Percentiles rank a stretch among this genome's conserved stretches.
Conservation (phyloP, 164 flowering plant genomes). For the Nymphaea colorata region DNA sequence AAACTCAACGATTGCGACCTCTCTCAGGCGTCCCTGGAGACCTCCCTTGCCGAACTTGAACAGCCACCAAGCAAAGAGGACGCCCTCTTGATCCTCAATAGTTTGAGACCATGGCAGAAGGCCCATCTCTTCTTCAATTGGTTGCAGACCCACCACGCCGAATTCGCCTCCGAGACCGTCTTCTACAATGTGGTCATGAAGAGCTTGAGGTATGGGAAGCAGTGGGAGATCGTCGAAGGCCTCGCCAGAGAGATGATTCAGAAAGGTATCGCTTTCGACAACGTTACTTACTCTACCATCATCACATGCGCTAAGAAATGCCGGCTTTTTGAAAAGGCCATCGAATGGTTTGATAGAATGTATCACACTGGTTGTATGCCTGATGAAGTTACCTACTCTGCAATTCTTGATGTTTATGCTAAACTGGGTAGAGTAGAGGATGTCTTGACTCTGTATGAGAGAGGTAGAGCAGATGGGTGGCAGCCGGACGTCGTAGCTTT, state of each 20-base stretch:
- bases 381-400: conserved; percentile 93
- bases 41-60: conserved; percentile 42
- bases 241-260: conserved; percentile 74
- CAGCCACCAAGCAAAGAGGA: conserved; percentile 54
- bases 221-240: conserved; percentile 55
- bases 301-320: conserved; percentile 90
- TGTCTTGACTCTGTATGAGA: conserved; percentile 78
- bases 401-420: conserved; percentile 82
- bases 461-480: conserved; percentile 88
- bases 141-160: conserved; percentile 61
- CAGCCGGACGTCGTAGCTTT: conserved; percentile 65
- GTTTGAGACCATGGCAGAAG: conserved; percentile 71
- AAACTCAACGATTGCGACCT: conserved; percentile 43
- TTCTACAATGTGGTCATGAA: conserved; percentile 89
- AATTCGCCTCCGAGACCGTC: conserved; percentile 74
- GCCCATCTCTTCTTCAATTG: conserved; percentile 61
- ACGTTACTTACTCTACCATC: conserved; percentile 86
- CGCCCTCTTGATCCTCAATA: conserved; percentile 58
- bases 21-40: conserved; percentile 30
- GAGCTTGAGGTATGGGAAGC: conserved; percentile 72
- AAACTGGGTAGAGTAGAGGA: conserved; percentile 77
- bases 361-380: conserved; percentile 85
- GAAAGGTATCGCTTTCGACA: conserved; percentile 60
- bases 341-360: conserved; percentile 96
- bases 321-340: conserved; percentile 54